A percentile compares a stretch with the other conserved stretches of the same genome.
Conservation (phyloP, 257 asterid genomes). For the Henckelia pumila region DNA sequence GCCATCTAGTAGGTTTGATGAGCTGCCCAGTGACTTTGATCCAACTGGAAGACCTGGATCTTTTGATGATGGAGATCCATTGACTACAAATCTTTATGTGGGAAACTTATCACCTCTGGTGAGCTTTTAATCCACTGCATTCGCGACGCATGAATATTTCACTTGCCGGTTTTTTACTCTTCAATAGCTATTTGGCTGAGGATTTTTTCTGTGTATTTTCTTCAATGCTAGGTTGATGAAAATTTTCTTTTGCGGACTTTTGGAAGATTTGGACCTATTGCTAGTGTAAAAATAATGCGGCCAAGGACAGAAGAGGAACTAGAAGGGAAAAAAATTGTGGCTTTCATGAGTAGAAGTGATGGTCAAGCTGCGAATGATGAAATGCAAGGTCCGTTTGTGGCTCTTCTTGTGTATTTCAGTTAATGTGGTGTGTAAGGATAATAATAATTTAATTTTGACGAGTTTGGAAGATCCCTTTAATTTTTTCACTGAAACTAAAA, state of each 20-base stretch:
- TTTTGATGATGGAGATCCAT: slow-evolving; percentile 97
- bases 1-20: slow-evolving; percentile 90
- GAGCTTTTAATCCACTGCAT: slow-evolving; percentile 10
- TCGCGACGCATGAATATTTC: slow-evolving; percentile 6
- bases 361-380: slow-evolving; percentile 98
- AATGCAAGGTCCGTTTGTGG: slow-evolving; percentile 70
- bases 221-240: slow-evolving; percentile 69
- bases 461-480: neutral
- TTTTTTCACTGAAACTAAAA: neutral
- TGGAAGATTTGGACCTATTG: slow-evolving; percentile 98
- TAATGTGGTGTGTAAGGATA: neutral
- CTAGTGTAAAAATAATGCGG: slow-evolving; percentile 98
- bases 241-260: slow-evolving; percentile 89
- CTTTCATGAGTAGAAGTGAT: slow-evolving; percentile 90
- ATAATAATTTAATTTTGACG: neutral
- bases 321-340: slow-evolving; percentile 84
- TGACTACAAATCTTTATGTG: slow-evolving; percentile 87
- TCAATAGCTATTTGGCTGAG: slow-evolving; percentile 5
- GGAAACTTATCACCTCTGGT: slow-evolving; percentile 95
- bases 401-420: slow-evolving; percentile 3
- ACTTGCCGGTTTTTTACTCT: slow-evolving; percentile 9
- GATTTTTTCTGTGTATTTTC: slow-evolving; percentile 5
- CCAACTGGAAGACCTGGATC: slow-evolving; percentile 82
- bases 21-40: slow-evolving; percentile 92
- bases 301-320: slow-evolving; percentile 95